Evolutionary conservation across 352 stramenopile genomes (phyloP).

Genomic region (Phytopythium mirpurense): DNA sequence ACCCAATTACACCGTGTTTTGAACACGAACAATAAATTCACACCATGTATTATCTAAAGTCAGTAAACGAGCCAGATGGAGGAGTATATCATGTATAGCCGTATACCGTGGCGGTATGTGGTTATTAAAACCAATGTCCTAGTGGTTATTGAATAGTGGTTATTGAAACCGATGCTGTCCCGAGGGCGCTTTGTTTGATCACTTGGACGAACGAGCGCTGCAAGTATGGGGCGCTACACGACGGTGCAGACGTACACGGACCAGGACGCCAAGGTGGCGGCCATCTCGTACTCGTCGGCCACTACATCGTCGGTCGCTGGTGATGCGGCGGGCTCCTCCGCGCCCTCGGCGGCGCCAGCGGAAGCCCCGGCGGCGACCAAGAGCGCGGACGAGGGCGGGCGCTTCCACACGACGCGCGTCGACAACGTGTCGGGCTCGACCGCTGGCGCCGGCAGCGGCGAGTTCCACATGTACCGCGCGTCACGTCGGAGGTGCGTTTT

Average conservation of each 20-base stretch:
- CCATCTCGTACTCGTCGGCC: constrained; percentile 47
- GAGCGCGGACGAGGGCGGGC: constrained; percentile 11
- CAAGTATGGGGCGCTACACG: constrained; percentile 82
- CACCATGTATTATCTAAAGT: too few relatives aligned
- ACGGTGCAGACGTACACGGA: constrained; percentile 83
- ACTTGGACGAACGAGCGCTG: too few relatives aligned
- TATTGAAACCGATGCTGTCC: too few relatives aligned
- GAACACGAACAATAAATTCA: too few relatives aligned
- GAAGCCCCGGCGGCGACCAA: neutral
- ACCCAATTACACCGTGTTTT: neutral
- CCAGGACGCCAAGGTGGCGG: constrained; percentile 65
- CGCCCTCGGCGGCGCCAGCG: constrained; percentile 1
- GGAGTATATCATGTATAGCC: too few relatives aligned
- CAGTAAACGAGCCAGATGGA: too few relatives aligned
- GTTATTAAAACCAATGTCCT: too few relatives aligned
- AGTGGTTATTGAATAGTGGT: too few relatives aligned
- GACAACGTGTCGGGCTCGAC: constrained; percentile 95
- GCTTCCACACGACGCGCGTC: constrained; percentile 71
- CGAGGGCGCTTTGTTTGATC: too few relatives aligned
- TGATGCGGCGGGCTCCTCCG: neutral
- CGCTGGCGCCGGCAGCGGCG: constrained; percentile 91
- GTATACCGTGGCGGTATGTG: too few relatives aligned
- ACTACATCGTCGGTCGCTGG: constrained; percentile 8
- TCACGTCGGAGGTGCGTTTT: constrained; percentile 65
- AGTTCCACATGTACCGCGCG: constrained; percentile 98